Evolutionary conservation across 257 asterid species (phyloP).

Genomic region (Solanum pinnatisectum): DNA sequence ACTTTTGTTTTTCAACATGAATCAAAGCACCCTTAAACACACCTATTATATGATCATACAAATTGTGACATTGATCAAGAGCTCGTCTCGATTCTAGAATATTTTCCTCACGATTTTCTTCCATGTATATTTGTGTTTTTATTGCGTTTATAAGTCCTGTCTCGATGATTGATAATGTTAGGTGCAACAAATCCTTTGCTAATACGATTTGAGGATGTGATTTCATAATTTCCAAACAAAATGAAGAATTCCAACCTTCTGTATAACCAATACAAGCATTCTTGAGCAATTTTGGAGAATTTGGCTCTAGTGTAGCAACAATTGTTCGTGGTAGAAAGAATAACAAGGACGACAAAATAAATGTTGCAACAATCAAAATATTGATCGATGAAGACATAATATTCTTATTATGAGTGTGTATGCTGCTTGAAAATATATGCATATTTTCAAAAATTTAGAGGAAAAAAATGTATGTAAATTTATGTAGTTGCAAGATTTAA

Average conservation of each 20-base stretch:
- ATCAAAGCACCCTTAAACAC: background rate
- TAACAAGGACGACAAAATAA: background rate
- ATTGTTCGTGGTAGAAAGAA: background rate
- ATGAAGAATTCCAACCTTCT: background rate
- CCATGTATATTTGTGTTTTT: background rate
- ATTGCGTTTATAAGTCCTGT: background rate
- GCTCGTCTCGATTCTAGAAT: background rate
- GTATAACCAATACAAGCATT: background rate
- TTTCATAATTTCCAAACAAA: background rate
- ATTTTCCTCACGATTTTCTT: background rate
- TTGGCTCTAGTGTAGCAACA: background rate
- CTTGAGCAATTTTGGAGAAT: background rate
- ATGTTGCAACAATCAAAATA: background rate
- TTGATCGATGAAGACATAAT: background rate
- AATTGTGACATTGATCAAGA: background rate
- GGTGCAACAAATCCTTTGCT: background rate
- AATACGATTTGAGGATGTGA: background rate
- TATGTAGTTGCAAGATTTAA: background rate
- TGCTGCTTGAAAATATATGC: background rate
- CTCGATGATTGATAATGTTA: background rate
- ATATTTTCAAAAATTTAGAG: conserved; percentile 12
- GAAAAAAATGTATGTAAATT: background rate
- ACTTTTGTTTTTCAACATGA: background rate
- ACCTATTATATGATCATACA: background rate
- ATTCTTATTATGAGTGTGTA: background rate